A percentile compares a stretch with the other conserved stretches of the same genome.
Evolutionary conservation across 768 basidiomycete species (phyloP).

Genomic region (Tremella fuciformis): DNA sequence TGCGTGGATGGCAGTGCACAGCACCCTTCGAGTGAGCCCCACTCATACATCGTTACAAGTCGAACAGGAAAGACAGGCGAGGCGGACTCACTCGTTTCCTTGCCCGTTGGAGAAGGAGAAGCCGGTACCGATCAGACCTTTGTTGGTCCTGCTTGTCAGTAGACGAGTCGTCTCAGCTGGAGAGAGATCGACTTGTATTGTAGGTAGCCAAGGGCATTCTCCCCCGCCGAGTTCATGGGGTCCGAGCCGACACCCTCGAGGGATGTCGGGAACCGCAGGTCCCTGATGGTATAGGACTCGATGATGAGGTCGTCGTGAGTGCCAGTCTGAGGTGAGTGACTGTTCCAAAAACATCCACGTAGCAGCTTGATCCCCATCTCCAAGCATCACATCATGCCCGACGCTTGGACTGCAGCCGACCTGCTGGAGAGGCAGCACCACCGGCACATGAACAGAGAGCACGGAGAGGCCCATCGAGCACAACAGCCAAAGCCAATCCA

Average conservation of each 20-base stretch:
- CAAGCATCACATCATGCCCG: too few species aligned
- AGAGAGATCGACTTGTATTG: conserved; percentile 15
- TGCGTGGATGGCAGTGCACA: conserved; percentile 27
- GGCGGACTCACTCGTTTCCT: conserved; percentile 31
- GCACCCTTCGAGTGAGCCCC: conserved; percentile 17
- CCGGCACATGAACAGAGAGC: too few species aligned
- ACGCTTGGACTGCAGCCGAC: too few species aligned
- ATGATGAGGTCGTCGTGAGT: conserved; percentile 11
- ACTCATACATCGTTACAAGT: not conserved
- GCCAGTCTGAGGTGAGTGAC: too few species aligned
- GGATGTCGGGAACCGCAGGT: conserved; percentile 32
- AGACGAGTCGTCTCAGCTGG: not conserved
- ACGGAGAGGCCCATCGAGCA: too few species aligned
- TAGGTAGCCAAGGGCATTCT: conserved; percentile 32
- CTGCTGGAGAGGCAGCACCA: too few species aligned
- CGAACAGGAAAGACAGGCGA: too few species aligned
- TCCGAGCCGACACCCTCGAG: conserved; percentile 30
- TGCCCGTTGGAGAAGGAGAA: conserved; percentile 38
- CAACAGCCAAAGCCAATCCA: too few species aligned
- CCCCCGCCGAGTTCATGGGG: conserved; percentile 33
- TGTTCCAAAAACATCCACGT: too few species aligned
- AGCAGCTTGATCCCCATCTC: too few species aligned
- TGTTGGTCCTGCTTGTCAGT: conserved; percentile 17
- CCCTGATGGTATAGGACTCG: conserved; percentile 30
- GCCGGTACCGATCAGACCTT: conserved; percentile 23